Percentiles rank a stretch among this genome's conserved stretches.
phyloP scores from a whole-genome alignment of 148 eudicot species.

The Camellia japonica region DNA sequence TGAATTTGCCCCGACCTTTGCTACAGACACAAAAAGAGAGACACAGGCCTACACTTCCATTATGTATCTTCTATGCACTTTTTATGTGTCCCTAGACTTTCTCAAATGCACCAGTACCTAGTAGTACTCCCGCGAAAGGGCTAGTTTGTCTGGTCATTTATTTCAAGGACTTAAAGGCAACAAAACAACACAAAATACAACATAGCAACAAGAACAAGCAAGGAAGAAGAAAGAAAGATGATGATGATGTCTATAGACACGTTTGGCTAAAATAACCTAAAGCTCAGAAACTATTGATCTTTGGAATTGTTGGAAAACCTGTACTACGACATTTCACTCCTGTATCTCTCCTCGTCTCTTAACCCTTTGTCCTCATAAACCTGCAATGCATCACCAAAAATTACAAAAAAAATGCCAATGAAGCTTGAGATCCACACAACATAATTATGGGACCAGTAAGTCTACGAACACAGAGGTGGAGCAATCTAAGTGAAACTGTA shows the following conservation, averaged over 20 bases:
- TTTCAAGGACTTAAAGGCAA: too few species aligned
- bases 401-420: not conserved
- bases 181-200: not conserved
- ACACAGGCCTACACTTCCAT: too few species aligned
- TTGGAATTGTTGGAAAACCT: constrained; percentile 28
- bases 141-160: too few species aligned
- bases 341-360: constrained; percentile 52
- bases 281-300: not conserved
- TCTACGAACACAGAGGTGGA: too few species aligned
- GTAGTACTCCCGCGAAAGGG: too few species aligned
- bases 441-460: not conserved
- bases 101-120: too few species aligned
- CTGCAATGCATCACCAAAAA: constrained; percentile 34
- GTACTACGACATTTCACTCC: constrained; percentile 40
- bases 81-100: too few species aligned
- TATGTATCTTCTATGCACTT: too few species aligned
- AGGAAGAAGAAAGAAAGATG: not conserved
- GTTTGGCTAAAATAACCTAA: not conserved
- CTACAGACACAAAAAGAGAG: too few species aligned
- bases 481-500: too few species aligned
- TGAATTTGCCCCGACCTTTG: too few species aligned
- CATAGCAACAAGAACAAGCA: not conserved
- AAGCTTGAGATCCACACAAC: not conserved
- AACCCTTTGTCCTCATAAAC: constrained; percentile 54
- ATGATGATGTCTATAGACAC: not conserved